These are phyloP conservation scores for Penicillium angulare DNA, from an alignment of 495 filamentous ascomycete species.

Conservation along the genomic window DNA sequence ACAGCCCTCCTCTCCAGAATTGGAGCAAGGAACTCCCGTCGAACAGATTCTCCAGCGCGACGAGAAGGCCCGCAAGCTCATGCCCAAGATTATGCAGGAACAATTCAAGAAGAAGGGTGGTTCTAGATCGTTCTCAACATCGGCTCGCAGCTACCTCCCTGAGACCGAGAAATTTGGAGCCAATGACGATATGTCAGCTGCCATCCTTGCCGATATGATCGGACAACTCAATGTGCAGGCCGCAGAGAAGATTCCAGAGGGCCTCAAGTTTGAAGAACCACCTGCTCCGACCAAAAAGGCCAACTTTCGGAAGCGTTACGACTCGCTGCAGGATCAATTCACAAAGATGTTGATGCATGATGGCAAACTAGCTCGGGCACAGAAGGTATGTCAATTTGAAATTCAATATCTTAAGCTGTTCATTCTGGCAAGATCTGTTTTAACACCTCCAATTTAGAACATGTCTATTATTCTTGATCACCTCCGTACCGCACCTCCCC, in stretches of 20 bases:
- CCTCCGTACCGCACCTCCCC: constrained; percentile 81
- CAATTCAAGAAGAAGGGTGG: constrained; percentile 47
- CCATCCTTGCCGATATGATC: constrained; percentile 40
- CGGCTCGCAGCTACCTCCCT: constrained; percentile 35
- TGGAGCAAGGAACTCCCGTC: constrained; percentile 64
- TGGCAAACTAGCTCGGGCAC: constrained; percentile 79
- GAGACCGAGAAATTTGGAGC: constrained; percentile 18
- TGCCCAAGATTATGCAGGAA: constrained; percentile 67
- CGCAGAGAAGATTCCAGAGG: constrained; percentile 26
- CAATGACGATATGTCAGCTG: constrained; percentile 29
- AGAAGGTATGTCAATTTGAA: constrained; percentile 57
- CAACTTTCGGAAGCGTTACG: constrained; percentile 74
- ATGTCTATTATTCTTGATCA: constrained; percentile 81
- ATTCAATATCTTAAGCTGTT: no score
- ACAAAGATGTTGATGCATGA: constrained; percentile 87
- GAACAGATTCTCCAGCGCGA: constrained; percentile 64
- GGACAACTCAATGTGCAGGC: constrained; percentile 33
- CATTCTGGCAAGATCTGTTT: not conserved
- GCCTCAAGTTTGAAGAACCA: constrained; percentile 75
- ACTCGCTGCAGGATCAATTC: constrained; percentile 77
- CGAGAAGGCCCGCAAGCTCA: constrained; percentile 58
- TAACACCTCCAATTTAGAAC: constrained; percentile 51
- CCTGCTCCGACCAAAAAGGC: constrained; percentile 57
- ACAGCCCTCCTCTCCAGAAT: constrained; percentile 53
- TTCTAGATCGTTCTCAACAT: constrained; percentile 60